These are phyloP conservation scores for Clonostachys sp. DNA, from an alignment of 2,329 filamentous ascomycete genomes.

Conservation along the genomic window DNA sequence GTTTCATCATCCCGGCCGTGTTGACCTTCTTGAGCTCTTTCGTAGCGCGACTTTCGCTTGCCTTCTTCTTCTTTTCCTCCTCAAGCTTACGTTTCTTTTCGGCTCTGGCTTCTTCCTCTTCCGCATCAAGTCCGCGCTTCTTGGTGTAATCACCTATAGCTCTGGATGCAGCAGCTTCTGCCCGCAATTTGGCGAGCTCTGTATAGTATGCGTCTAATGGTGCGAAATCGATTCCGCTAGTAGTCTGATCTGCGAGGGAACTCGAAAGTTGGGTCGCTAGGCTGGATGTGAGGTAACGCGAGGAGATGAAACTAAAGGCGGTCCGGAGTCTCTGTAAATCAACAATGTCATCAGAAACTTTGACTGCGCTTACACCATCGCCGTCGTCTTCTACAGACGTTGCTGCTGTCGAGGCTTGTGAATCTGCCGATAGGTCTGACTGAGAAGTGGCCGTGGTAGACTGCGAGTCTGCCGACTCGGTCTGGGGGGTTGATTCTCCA, in stretches of 20 bases:
- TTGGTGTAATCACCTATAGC: constrained; percentile 66
- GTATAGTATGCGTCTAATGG: constrained; percentile 68
- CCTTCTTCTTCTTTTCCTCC: constrained; percentile 83
- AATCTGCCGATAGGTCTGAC: constrained; percentile 20
- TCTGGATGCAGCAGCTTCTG: constrained; percentile 66
- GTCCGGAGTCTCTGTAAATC: constrained; percentile 60
- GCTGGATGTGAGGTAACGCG: constrained; percentile 50
- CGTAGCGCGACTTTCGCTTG: constrained; percentile 67
- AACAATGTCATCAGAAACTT: constrained; percentile 42
- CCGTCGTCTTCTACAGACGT: constrained; percentile 32
- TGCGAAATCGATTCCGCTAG: constrained; percentile 54
- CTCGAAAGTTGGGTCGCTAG: constrained; percentile 36
- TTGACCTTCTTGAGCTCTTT: constrained; percentile 86
- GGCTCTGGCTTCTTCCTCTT: constrained; percentile 57
- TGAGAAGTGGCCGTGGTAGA: constrained; percentile 16
- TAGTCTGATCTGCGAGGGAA: constrained; percentile 27
- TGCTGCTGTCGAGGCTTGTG: constrained; percentile 36
- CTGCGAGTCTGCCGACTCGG: constrained; percentile 16
- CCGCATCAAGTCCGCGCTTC: constrained; percentile 64
- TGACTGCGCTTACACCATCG: constrained; percentile 29
- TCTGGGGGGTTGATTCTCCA: constrained; percentile 9
- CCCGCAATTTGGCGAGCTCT: constrained; percentile 60
- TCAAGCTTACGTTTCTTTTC: constrained; percentile 85
- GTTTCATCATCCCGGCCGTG: constrained; percentile 90
- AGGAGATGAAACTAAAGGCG: constrained; percentile 60